phyloP scores from a whole-genome alignment of 2,329 filamentous ascomycete species.

The Biscogniauxia mediterranea region DNA sequence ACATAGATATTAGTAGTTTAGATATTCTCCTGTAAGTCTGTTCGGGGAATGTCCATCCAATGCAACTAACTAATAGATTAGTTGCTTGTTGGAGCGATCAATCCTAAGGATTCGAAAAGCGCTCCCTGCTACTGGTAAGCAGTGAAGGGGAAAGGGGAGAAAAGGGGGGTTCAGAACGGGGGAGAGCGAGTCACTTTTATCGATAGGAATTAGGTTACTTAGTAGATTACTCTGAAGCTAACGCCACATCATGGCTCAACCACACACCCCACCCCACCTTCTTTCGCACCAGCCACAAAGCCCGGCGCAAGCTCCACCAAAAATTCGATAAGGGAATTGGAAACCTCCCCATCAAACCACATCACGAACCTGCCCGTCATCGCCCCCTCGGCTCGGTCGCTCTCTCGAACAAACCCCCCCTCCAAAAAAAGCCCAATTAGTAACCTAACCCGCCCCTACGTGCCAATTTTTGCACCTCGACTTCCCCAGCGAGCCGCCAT shows the following conservation, averaged over 20 bases:
- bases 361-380: constrained; percentile 6
- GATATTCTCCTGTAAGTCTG: constrained; percentile 1
- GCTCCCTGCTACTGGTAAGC: too few relatives aligned
- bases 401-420: too few relatives aligned
- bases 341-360: constrained; percentile 7
- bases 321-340: constrained; percentile 10
- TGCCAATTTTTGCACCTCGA: background rate
- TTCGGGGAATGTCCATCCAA: constrained; percentile 29
- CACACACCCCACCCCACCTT: background rate
- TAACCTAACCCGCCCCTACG: constrained; percentile 2
- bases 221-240: too few relatives aligned
- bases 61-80: too few relatives aligned
- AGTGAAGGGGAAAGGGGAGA: too few relatives aligned
- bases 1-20: too few relatives aligned
- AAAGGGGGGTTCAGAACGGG: too few relatives aligned
- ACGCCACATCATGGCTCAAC: background rate
- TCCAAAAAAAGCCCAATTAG: too few relatives aligned
- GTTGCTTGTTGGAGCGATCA: background rate
- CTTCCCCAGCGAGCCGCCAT: constrained; percentile 26
- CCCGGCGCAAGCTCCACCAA: constrained; percentile 22
- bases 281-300: constrained; percentile 20
- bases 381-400: constrained; percentile 7
- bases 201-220: constrained; percentile 6
- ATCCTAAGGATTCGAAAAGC: background rate
- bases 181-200: too few relatives aligned